Conservation (phyloP, 352 stramenopile genomes). For the Pythium phragmiticola region DNA sequence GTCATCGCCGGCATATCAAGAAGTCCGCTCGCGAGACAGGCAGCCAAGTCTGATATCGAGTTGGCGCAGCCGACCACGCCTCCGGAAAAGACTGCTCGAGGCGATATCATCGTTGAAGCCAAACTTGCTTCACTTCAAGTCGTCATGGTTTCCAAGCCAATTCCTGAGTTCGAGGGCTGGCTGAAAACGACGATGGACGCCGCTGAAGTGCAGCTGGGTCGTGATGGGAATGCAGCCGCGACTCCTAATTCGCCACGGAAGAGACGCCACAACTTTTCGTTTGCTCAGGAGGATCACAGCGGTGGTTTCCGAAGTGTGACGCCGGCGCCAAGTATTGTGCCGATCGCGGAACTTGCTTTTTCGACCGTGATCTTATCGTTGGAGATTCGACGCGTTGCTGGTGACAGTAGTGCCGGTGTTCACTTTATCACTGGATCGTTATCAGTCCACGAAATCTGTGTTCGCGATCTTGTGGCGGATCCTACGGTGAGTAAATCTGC, state of each 20-base stretch:
- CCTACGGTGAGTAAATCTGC: constrained; percentile 15
- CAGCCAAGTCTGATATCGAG: neutral
- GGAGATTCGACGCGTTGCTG: neutral
- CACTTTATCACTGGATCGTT: constrained; percentile 7
- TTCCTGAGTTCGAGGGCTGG: constrained; percentile 24
- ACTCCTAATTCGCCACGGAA: constrained; percentile 21
- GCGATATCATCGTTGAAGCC: neutral
- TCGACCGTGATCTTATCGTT: constrained; percentile 8
- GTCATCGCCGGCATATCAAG: constrained; percentile 9
- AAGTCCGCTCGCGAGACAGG: constrained; percentile 7
- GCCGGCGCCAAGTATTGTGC: constrained; percentile 10
- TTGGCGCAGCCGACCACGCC: neutral
- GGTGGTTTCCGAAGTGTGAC: constrained; percentile 23
- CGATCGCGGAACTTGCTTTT: constrained; percentile 20
- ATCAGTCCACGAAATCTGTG: constrained; percentile 15
- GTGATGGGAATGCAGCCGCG: constrained; percentile 8
- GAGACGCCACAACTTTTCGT: constrained; percentile 24
- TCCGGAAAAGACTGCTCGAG: neutral
- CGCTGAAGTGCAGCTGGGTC: constrained; percentile 9
- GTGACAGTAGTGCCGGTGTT: neutral
- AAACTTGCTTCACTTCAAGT: constrained; percentile 18
- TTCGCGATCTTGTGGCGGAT: constrained; percentile 25
- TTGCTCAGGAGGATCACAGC: constrained; percentile 18
- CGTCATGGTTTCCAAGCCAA: constrained; percentile 23
- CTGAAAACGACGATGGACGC: constrained; percentile 22